Evolutionary conservation across 257 asterid species (phyloP), one percentile per base, ranked within the genome.

Genomic region (Thymus quinquecostatus): DNA sequence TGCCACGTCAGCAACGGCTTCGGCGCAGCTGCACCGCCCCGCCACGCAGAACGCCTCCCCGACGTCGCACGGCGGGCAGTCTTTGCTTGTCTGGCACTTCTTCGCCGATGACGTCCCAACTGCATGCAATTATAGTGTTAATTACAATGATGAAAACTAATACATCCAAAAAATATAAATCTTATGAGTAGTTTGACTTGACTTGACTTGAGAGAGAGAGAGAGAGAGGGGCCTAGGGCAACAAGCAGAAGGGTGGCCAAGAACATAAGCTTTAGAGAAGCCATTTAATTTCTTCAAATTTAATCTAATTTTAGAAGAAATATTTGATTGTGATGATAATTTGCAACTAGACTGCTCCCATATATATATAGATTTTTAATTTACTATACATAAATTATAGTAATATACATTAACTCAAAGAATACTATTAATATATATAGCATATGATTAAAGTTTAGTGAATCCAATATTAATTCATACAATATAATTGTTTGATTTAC

Each of bases 191-290:
- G 21, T 21, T 21, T 21, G 21, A 21, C 21, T 21, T 21, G 21
- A 21, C 21, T 21, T 21, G 53, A 47, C 6, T 47, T 13, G 55
- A 49, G 54, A 10, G 5, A 5, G 55, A 61, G 55, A 14, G 36
- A 61, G 21, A 40, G 32, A 11, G 14, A 68, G 9, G 2, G 8
- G 56, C 66, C 45, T 10, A 41, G 41, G 0, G 50, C 57, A 56
- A 69, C n/a, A 56, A 69, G 57, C 57, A 69, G 27, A 28, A 69
- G 3, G 45, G 55, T 57, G 57, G n/a, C 56, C 45, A 69, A 28
- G 10, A 69, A 55, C 7, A 41, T 5, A 13, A 61, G 6, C 65
- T 55, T 56, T 9, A 41, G 64, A 33, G 73, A 41, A 69, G 73
- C 64, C 73, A 51, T 68, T 21, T 12, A 21, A 21, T 21, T 11